Evolutionary conservation across 176 grass and related monocot genomes (phyloP).

Genomic region (Tillandsia leiboldiana): DNA sequence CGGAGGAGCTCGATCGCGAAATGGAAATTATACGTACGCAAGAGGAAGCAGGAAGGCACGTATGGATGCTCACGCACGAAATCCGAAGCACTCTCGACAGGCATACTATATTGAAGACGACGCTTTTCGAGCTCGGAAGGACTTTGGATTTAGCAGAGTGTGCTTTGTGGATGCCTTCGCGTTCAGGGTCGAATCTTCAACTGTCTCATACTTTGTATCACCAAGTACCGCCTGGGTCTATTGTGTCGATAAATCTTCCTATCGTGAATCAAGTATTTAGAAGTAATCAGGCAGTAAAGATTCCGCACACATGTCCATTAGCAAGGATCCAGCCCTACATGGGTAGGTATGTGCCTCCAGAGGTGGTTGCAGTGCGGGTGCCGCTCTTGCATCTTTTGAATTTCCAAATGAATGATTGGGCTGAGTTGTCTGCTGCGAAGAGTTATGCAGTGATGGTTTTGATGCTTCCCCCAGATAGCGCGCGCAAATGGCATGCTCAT

Average conservation of each 20-base stretch:
- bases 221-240: conserved; percentile 10
- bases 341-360: conserved; percentile 23
- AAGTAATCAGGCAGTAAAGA: conserved; percentile 21
- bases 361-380: conserved; percentile 19
- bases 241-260: conserved; percentile 24
- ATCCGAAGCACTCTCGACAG: conserved; percentile 86
- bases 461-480: conserved; percentile 45
- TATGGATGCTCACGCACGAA: conserved; percentile 85
- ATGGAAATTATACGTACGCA: conserved; percentile 66
- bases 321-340: conserved; percentile 13
- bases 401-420: conserved; percentile 56
- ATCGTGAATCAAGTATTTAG: conserved; percentile 26
- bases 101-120: conserved; percentile 74
- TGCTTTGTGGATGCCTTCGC: conserved; percentile 74
- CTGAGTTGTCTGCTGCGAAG: conserved; percentile 27
- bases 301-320: conserved; percentile 24
- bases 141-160: conserved; percentile 67
- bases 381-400: conserved; percentile 30
- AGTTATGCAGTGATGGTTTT: conserved; percentile 56
- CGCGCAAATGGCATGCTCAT: conserved; percentile 41
- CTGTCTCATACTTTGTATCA: conserved; percentile 33
- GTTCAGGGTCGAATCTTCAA: conserved; percentile 25
- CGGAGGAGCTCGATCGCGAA: conserved; percentile 72
- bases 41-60: conserved; percentile 74
- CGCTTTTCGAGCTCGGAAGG: conserved; percentile 63